phyloP scores from a whole-genome alignment of 371 early-diverging fungal species.

The Zancudomyces culisetae region DNA sequence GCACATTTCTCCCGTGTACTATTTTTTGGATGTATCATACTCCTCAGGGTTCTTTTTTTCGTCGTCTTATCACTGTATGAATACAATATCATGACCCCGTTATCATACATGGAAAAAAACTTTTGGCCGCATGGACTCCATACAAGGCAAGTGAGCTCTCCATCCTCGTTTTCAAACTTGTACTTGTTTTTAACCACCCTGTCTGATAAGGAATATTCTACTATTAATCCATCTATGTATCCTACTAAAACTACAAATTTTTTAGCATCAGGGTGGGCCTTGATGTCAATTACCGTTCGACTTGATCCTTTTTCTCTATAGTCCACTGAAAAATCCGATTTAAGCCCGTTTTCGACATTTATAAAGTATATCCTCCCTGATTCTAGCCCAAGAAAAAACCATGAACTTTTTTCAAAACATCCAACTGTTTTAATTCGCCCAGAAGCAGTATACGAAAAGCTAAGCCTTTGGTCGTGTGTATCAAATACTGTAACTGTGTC shows the following conservation, averaged over 20 bases:
- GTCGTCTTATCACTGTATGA: neutral
- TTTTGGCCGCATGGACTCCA: slow-evolving; percentile 16
- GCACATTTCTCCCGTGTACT: neutral
- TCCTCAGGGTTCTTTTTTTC: neutral
- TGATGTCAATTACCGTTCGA: slow-evolving; percentile 7
- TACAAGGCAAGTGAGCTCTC: slow-evolving; percentile 5
- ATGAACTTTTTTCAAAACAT: slow-evolving; percentile 10
- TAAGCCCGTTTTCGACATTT: slow-evolving; percentile 9
- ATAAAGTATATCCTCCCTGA: slow-evolving; percentile 23
- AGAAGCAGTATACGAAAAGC: slow-evolving; percentile 14
- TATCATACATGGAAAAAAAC: slow-evolving; percentile 8
- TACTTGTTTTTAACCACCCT: slow-evolving; percentile 9
- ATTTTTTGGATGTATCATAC: neutral
- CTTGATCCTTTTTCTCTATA: neutral
- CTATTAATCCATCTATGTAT: slow-evolving; percentile 11
- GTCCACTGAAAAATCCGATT: slow-evolving; percentile 19
- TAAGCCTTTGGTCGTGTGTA: slow-evolving; percentile 5
- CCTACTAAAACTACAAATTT: slow-evolving; percentile 17
- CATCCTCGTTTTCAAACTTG: slow-evolving; percentile 5
- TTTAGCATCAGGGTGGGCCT: slow-evolving; percentile 11
- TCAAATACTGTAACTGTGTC: slow-evolving; percentile 17
- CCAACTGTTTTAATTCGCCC: slow-evolving; percentile 8
- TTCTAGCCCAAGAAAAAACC: slow-evolving; percentile 17
- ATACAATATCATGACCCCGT: slow-evolving; percentile 6
- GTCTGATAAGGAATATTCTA: slow-evolving; percentile 15